Percentiles rank a stretch among this genome's conserved stretches.
Evolutionary conservation across 257 asterid genomes (phyloP).

Genomic region (Solanum habrochaites): DNA sequence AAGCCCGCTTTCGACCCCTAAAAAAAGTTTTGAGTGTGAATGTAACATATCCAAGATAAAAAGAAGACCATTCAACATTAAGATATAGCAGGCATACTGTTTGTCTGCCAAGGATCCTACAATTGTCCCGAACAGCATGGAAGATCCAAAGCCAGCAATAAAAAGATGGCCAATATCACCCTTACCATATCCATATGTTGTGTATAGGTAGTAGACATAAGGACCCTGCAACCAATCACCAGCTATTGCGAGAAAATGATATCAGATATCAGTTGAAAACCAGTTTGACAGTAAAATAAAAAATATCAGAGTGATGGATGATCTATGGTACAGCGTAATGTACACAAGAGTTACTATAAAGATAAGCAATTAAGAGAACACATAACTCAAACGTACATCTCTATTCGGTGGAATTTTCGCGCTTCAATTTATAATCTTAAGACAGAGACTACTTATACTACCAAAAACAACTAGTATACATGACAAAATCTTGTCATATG

Average conservation of each 20-base stretch:
- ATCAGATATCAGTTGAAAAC: neutral
- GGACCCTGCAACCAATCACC: slow-evolving; percentile 61
- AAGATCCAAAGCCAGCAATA: slow-evolving; percentile 51
- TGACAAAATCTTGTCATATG: neutral
- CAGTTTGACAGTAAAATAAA: neutral
- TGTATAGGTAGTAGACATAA: slow-evolving; percentile 45
- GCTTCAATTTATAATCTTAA: neutral
- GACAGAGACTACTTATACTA: neutral
- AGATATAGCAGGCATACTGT: slow-evolving; percentile 16
- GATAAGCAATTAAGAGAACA: neutral
- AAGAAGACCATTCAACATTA: neutral
- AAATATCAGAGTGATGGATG: neutral
- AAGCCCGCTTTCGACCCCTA: slow-evolving; percentile 98
- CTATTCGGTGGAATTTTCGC: neutral
- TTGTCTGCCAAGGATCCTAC: slow-evolving; percentile 52
- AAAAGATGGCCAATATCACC: slow-evolving; percentile 49
- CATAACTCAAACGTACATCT: neutral
- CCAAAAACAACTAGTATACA: neutral
- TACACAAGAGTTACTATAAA: neutral
- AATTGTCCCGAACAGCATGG: slow-evolving; percentile 48
- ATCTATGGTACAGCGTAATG: neutral
- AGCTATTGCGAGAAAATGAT: slow-evolving; percentile 12
- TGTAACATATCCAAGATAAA: neutral
- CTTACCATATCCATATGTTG: slow-evolving; percentile 35
- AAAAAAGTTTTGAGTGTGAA: neutral